A percentile compares a stretch with the other conserved stretches of the same genome.
phyloP scores from a whole-genome alignment of 2,329 filamentous ascomycete genomes.

The Arthrocladium fulminans region DNA sequence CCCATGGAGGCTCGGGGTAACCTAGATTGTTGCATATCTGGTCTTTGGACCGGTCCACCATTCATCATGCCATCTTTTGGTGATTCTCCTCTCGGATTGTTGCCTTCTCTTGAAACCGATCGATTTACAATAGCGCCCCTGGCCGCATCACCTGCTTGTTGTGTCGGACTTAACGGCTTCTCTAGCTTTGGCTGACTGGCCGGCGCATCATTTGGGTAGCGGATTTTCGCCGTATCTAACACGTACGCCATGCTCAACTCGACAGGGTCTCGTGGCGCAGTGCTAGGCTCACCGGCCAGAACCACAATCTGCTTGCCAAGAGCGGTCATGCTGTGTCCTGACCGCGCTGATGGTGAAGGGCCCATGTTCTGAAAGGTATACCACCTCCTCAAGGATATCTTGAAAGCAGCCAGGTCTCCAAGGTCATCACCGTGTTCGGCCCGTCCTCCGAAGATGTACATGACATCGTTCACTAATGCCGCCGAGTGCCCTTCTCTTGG shows the following conservation, averaged over 20 bases:
- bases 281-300: slow-evolving; percentile 87
- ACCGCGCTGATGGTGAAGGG: slow-evolving; percentile 82
- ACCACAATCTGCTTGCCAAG: slow-evolving; percentile 89
- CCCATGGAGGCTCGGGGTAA: slow-evolving; percentile 47
- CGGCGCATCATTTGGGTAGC: slow-evolving; percentile 72
- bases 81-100: slow-evolving; percentile 26
- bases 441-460: slow-evolving; percentile 97
- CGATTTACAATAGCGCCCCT: slow-evolving; percentile 34
- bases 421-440: slow-evolving; percentile 89
- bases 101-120: slow-evolving; percentile 34
- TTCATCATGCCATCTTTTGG: slow-evolving; percentile 16
- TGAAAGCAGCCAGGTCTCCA: slow-evolving; percentile 82
- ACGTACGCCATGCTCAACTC: slow-evolving; percentile 87
- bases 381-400: slow-evolving; percentile 78
- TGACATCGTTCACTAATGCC: slow-evolving; percentile 88
- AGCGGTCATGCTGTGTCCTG: slow-evolving; percentile 95
- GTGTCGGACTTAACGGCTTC: slow-evolving; percentile 28
- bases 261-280: slow-evolving; percentile 66
- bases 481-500: slow-evolving; percentile 91
- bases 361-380: slow-evolving; percentile 99
- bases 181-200: slow-evolving; percentile 33
- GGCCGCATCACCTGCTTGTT: slow-evolving; percentile 39
- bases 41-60: slow-evolving; percentile 21
- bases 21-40: slow-evolving; percentile 10
- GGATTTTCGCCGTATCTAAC: slow-evolving; percentile 89